A percentile compares a stretch with the other conserved stretches of the same genome.
These are phyloP conservation scores for Astrothelium macrocarpum DNA, from an alignment of 495 filamentous ascomycete genomes.

Conservation along the genomic window DNA sequence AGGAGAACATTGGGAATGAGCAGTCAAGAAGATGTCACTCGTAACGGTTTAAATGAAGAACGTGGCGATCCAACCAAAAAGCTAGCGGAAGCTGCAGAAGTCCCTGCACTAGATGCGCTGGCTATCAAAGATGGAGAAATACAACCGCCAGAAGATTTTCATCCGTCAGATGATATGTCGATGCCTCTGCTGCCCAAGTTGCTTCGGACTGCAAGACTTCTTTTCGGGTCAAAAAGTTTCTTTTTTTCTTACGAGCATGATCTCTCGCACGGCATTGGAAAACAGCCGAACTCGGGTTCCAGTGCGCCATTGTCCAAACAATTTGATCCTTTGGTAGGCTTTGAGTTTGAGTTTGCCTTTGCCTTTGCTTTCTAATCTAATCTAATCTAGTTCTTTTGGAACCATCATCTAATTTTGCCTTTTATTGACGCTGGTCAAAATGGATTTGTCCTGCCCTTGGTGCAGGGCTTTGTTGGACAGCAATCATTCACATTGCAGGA, in stretches of 20 bases:
- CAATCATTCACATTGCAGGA: slow-evolving; percentile 58
- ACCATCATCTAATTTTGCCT: slow-evolving; percentile 58
- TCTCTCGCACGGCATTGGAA: slow-evolving; percentile 57
- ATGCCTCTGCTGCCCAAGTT: slow-evolving; percentile 26
- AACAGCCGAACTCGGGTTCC: slow-evolving; percentile 32
- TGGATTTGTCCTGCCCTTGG: slow-evolving; percentile 64
- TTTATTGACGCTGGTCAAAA: slow-evolving; percentile 63
- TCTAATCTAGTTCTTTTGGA: slow-evolving; percentile 72
- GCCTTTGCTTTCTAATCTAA: neutral
- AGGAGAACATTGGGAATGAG: slow-evolving; percentile 50
- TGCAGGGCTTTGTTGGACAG: slow-evolving; percentile 95
- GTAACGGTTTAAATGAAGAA: slow-evolving; percentile 8
- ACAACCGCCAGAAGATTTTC: neutral
- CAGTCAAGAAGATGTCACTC: slow-evolving; percentile 25
- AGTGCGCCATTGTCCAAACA: slow-evolving; percentile 54
- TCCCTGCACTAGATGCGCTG: neutral
- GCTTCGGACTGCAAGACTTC: slow-evolving; percentile 66
- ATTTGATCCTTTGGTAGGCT: slow-evolving; percentile 62
- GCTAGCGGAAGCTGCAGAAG: slow-evolving; percentile 12
- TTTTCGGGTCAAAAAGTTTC: slow-evolving; percentile 72
- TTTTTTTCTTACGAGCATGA: slow-evolving; percentile 91
- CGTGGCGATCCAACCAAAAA: slow-evolving; percentile 7
- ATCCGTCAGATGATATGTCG: neutral
- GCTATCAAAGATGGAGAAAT: neutral
- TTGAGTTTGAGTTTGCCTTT: neutral